phyloP scores from a whole-genome alignment of 2,329 filamentous ascomycete species.

The Pseudogymnoascus sp. region DNA sequence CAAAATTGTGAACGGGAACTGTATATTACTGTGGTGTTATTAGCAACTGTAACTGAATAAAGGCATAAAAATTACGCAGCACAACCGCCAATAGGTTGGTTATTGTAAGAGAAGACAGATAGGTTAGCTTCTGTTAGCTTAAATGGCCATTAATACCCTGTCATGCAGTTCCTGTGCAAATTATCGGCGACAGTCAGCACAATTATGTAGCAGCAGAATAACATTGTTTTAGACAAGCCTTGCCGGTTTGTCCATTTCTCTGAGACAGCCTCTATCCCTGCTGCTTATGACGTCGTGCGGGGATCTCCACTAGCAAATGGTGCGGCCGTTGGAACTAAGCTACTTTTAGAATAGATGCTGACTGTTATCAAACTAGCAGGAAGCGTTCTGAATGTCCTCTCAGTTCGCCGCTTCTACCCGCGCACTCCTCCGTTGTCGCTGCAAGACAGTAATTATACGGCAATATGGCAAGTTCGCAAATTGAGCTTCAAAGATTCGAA shows the following conservation, averaged over 20 bases:
- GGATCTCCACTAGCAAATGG: not conserved
- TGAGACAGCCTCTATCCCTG: not conserved
- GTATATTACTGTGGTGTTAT: not conserved
- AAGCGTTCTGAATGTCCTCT: not conserved
- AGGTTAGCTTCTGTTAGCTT: not conserved
- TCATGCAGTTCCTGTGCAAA: not conserved
- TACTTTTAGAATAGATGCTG: not conserved
- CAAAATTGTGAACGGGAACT: not conserved
- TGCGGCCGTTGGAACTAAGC: not conserved
- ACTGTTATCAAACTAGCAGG: not conserved
- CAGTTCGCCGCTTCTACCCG: constrained; percentile 6
- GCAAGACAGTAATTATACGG: not conserved
- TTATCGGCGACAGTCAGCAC: not conserved
- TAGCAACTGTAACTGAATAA: not conserved
- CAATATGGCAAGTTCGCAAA: constrained; percentile 2
- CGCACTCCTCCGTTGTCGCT: not conserved
- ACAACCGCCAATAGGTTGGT: not conserved
- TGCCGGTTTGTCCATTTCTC: not conserved
- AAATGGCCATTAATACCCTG: not conserved
- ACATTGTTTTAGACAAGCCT: not conserved
- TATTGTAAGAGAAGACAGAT: not conserved
- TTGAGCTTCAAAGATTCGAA: constrained; percentile 3
- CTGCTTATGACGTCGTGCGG: not conserved
- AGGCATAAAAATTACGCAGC: not conserved
- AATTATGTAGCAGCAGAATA: not conserved